A percentile compares a stretch with the other conserved stretches of the same genome.
Evolutionary conservation across 2,329 filamentous ascomycete species (phyloP).

Genomic region (Aspergillus sp.): DNA sequence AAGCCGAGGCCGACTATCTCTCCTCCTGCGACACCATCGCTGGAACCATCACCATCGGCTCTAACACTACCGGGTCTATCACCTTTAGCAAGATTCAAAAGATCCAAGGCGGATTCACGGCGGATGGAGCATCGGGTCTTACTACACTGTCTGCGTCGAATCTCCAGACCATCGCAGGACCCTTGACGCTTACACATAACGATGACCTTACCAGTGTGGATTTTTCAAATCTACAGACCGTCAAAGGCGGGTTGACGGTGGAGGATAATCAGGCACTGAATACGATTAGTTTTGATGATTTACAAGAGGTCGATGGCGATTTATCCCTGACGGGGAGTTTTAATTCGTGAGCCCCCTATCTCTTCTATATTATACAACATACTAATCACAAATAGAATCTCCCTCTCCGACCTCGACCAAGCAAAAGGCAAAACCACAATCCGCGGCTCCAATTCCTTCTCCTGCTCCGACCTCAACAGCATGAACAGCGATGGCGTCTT

Average conservation of each 20-base stretch:
- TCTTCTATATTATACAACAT: no score
- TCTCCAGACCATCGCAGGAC: constrained; percentile 15
- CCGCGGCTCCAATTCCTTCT: constrained; percentile 13
- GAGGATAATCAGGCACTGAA: not conserved
- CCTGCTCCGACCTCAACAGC: constrained; percentile 15
- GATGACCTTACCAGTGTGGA: constrained; percentile 13
- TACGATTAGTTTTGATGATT: not conserved
- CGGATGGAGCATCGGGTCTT: constrained; percentile 11
- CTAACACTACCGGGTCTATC: constrained; percentile 34
- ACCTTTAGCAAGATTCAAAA: constrained; percentile 35
- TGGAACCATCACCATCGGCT: constrained; percentile 34
- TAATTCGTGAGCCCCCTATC: constrained; percentile 8
- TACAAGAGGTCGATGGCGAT: constrained; percentile 17
- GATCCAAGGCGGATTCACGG: constrained; percentile 18
- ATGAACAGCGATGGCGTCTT: constrained; percentile 12
- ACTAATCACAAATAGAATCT: constrained; percentile 10
- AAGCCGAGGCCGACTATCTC: constrained; percentile 25
- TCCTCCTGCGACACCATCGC: constrained; percentile 35
- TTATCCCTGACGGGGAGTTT: constrained; percentile 19
- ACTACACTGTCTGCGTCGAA: constrained; percentile 12
- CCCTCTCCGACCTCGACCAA: constrained; percentile 16
- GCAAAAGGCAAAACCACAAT: constrained; percentile 19
- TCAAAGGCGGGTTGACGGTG: constrained; percentile 15
- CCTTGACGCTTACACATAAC: constrained; percentile 14
- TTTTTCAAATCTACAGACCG: constrained; percentile 11